A percentile compares a stretch with the other conserved stretches of the same genome.
Conservation (phyloP, 495 filamentous ascomycete species). For the Aspergillus ellipticus region DNA sequence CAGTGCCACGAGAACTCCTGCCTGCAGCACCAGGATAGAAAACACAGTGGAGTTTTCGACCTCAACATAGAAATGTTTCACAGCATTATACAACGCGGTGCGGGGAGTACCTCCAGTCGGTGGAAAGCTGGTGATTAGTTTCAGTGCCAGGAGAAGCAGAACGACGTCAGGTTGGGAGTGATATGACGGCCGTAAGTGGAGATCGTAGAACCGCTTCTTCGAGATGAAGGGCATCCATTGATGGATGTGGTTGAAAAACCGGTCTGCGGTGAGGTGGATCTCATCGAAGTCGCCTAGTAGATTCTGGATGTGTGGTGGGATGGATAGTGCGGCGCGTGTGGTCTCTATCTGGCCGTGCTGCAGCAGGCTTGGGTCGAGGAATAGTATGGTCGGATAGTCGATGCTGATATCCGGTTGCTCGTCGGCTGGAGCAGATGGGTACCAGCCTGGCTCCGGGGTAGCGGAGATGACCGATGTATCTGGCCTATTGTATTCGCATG, state of each 20-base stretch:
- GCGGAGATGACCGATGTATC: background rate
- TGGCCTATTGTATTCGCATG: background rate
- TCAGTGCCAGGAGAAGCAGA: background rate
- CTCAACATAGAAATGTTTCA: conserved; percentile 22
- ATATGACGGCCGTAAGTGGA: conserved; percentile 18
- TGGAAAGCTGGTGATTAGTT: background rate
- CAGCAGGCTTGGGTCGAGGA: background rate
- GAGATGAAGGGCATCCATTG: conserved; percentile 52
- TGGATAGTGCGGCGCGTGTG: background rate
- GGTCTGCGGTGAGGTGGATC: conserved; percentile 14
- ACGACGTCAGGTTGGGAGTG: conserved; percentile 33
- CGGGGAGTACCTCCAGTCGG: too few species aligned
- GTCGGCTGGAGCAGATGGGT: too few species aligned
- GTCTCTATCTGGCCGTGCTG: background rate
- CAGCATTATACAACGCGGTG: too few species aligned
- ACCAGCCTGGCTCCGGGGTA: too few species aligned
- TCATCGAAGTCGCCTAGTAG: background rate
- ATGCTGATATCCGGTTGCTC: too few species aligned
- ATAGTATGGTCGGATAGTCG: background rate
- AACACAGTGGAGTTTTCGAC: conserved; percentile 24
- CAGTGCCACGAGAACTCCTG: conserved; percentile 28
- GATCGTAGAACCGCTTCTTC: conserved; percentile 37
- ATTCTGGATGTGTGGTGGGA: background rate
- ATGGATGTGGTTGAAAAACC: conserved; percentile 25
- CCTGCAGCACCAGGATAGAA: conserved; percentile 35